Base-by-base conservation (phyloP, 2,329 filamentous ascomycete species). In the Fusarium paranaense region DNA sequence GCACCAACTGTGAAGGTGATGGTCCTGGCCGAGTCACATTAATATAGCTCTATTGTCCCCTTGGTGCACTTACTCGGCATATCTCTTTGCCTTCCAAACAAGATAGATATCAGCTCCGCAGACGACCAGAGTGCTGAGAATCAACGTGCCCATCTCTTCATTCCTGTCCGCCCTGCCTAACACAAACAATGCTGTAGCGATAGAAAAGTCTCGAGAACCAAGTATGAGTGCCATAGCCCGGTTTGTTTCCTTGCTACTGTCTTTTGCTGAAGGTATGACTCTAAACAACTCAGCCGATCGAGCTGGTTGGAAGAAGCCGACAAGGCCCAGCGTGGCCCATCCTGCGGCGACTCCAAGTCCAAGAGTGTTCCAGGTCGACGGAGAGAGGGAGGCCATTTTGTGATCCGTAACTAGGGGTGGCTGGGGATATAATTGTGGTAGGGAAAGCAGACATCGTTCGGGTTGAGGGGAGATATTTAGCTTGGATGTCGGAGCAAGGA, bases 71-170 rank as follows among this genome's bases (percentile, higher is more conserved):
- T 57, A 74, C 73, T 73, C 71, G 6, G 13, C n/a, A 27, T 61
- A 57, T 14, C 72, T 61, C 35, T 57, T 56, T 18, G n/a, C 22
- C 10, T 58, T 54, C 67, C 65, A 69, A 14, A 70, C 71, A 14
- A 77, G 72, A 37, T 70, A 74, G 3, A 72, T 56, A 47, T 77
- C 73, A 8, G 70, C 71, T 18, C 18, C 67, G 18, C 73, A 70
- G 14, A 76, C 60, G 18, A 50, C 50, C 62, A 77, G 35, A 5
- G 69, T 70, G 33, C 71, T 71, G 5, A 77, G 45, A n/a, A 76
- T 69, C n/a, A 76, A 42, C 0, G 71, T 63, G 1, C 74, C 74
- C 71, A 75, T 72, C 7, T 67, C 73, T 5, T 69, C 57, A 33
- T 59, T 69, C 30, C 37, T 40, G 2, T 66, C 66, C 13, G 62